Evolutionary conservation across 2,329 filamentous ascomycete species (phyloP).

Genomic region (Amauroascus verrucosus): DNA sequence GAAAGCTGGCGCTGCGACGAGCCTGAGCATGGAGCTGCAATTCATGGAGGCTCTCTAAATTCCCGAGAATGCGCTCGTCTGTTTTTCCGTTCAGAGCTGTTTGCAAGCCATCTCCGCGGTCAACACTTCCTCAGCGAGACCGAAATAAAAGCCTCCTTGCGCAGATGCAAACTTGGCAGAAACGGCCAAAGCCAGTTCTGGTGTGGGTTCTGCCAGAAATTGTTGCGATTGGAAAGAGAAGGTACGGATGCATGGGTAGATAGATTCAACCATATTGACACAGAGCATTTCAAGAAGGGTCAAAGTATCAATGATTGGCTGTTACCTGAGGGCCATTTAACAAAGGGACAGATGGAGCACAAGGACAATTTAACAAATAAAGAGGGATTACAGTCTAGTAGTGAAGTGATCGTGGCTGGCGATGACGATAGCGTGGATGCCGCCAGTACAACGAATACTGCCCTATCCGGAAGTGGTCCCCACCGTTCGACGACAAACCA

Average conservation of each 20-base stretch:
- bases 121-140: conserved; percentile 38
- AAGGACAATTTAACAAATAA: neutral
- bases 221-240: conserved; percentile 44
- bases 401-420: neutral
- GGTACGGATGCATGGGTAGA: conserved; percentile 50
- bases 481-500: neutral
- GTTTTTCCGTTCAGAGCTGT: conserved; percentile 49
- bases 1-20: conserved; percentile 63
- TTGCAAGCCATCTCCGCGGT: conserved; percentile 51
- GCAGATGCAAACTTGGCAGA: conserved; percentile 51
- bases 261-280: conserved; percentile 64
- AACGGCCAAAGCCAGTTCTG: conserved; percentile 61
- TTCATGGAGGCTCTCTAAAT: conserved; percentile 14
- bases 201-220: conserved; percentile 69
- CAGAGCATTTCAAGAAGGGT: conserved; percentile 37
- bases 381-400: neutral
- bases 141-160: conserved; percentile 29
- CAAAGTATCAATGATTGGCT: conserved; percentile 29
- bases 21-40: conserved; percentile 19
- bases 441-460: neutral
- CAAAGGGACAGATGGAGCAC: conserved; percentile 14
- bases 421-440: neutral
- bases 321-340: conserved; percentile 21
- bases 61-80: conserved; percentile 45
- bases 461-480: neutral